These are phyloP conservation scores for Prunella vulgaris DNA, from an alignment of 257 asterid species.

Conservation along the genomic window DNA sequence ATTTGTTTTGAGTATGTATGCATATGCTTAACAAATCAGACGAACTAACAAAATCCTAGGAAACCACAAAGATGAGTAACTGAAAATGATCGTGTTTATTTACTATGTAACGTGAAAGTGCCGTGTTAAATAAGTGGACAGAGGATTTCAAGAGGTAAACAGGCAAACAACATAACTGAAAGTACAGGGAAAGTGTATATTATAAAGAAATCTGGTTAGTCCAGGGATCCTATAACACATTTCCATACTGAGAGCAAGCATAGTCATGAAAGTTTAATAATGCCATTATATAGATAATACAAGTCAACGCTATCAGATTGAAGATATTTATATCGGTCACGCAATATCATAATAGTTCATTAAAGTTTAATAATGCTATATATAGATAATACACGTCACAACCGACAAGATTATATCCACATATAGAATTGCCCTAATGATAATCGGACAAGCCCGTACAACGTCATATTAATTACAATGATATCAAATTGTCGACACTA, in stretches of 20 bases:
- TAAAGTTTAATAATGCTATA: background rate
- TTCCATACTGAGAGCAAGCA: background rate
- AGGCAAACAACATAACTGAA: background rate
- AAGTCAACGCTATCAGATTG: background rate
- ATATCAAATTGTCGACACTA: background rate
- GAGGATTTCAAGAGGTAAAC: background rate
- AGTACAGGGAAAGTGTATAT: too few relatives aligned
- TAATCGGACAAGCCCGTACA: background rate
- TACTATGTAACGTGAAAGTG: background rate
- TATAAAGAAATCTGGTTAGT: too few relatives aligned
- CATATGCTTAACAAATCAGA: background rate
- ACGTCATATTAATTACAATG: slow-evolving; percentile 7
- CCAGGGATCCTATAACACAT: too few relatives aligned
- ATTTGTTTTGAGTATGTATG: background rate
- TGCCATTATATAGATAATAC: background rate
- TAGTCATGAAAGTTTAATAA: background rate
- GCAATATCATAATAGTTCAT: slow-evolving; percentile 4
- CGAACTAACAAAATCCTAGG: background rate
- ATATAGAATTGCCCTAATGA: slow-evolving; percentile 10
- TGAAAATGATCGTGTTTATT: background rate
- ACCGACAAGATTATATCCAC: background rate
- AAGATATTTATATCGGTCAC: background rate
- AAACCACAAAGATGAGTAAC: background rate
- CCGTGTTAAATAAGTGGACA: background rate
- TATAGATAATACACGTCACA: background rate